These are phyloP conservation scores for Trapa bicornis DNA, from an alignment of 345 rosid genomes.

Conservation along the genomic window DNA sequence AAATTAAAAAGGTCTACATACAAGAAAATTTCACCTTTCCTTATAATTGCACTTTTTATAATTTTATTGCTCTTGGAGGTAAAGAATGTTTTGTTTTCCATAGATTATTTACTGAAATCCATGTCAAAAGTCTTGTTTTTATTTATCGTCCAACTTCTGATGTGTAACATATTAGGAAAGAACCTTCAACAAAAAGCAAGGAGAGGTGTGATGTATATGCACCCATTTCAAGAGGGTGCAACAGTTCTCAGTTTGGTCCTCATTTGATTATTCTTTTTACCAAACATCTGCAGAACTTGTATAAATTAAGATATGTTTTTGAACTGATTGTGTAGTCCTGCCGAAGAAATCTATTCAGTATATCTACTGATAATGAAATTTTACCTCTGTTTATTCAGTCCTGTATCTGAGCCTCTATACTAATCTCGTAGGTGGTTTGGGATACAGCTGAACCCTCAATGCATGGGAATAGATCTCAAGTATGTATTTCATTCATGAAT, in stretches of 20 bases:
- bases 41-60: neutral
- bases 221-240: no score
- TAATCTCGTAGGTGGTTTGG: conserved; percentile 77
- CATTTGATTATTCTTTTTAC: no score
- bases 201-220: no score
- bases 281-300: no score
- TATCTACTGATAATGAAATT: neutral
- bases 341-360: neutral
- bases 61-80: neutral
- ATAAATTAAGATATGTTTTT: no score
- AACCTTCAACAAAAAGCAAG: no score
- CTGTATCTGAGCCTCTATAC: neutral
- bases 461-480: conserved; percentile 83
- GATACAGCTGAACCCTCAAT: conserved; percentile 75
- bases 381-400: neutral
- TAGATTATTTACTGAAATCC: neutral
- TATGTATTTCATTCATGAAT: conserved; percentile 20
- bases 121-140: neutral
- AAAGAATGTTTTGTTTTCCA: neutral
- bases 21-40: neutral
- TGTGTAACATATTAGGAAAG: no score
- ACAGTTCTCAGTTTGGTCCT: no score
- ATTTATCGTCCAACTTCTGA: no score
- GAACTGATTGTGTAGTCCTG: neutral
- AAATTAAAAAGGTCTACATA: neutral